These are phyloP conservation scores for Phaeosphaeriaceae sp. DNA, from an alignment of 2,329 filamentous ascomycete genomes.

Conservation along the genomic window DNA sequence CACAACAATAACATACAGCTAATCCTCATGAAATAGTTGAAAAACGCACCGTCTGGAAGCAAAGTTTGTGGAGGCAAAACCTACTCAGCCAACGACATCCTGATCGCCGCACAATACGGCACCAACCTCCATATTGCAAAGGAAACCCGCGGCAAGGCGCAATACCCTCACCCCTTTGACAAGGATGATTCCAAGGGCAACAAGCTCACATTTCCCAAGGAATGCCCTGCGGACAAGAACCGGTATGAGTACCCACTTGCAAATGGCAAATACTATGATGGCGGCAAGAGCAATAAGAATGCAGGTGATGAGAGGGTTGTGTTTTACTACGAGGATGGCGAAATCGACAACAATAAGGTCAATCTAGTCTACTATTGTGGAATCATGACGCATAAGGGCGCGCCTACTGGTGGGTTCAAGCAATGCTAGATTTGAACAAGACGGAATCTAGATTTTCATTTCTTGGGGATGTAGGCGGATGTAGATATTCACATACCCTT, in stretches of 20 bases:
- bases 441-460: too few species aligned
- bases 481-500: too few species aligned
- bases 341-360: background rate
- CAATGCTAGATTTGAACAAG: background rate
- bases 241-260: background rate
- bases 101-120: background rate
- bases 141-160: background rate
- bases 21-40: background rate
- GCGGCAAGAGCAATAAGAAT: background rate
- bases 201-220: background rate
- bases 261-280: background rate
- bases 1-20: background rate
- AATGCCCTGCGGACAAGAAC: background rate
- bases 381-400: background rate
- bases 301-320: background rate
- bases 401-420: background rate
- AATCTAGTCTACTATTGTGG: background rate
- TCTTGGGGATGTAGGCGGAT: too few species aligned
- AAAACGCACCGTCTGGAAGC: background rate
- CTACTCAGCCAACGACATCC: background rate
- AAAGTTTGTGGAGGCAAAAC: background rate
- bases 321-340: background rate
- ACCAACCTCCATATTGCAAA: background rate
- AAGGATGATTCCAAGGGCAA: background rate
- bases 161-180: background rate